Evolutionary conservation across 2,329 filamentous ascomycete genomes (phyloP).

Genomic region (Cercospora janseana): DNA sequence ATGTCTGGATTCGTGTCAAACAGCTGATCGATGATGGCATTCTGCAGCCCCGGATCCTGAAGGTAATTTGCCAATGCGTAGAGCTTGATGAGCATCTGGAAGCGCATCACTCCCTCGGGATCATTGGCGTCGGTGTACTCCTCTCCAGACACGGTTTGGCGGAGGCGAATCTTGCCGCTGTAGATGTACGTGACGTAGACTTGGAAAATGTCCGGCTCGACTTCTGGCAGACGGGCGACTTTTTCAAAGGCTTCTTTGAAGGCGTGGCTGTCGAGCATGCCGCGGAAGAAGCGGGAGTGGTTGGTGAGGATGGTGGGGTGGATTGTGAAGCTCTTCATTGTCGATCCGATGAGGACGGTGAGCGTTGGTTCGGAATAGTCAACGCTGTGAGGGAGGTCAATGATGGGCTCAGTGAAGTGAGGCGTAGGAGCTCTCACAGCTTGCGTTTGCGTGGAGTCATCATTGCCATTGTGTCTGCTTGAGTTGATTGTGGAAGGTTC

Average conservation of each 20-base stretch:
- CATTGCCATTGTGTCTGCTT: neutral
- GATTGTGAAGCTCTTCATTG: conserved; percentile 3
- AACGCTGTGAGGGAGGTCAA: conserved; percentile 1
- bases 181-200: conserved; percentile 10
- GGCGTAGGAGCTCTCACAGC: neutral
- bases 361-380: conserved; percentile 12
- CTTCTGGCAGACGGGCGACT: conserved; percentile 5
- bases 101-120: neutral
- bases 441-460: conserved; percentile 13
- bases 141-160: neutral
- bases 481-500: neutral
- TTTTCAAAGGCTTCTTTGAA: conserved; percentile 1
- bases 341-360: conserved; percentile 5
- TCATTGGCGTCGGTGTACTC: neutral
- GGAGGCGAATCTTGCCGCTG: conserved; percentile 2
- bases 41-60: conserved; percentile 11
- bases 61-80: conserved; percentile 16
- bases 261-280: neutral
- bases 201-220: conserved; percentile 5
- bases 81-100: conserved; percentile 5
- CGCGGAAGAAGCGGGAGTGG: conserved; percentile 15
- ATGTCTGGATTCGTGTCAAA: neutral
- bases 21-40: conserved; percentile 14
- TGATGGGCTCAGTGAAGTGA: neutral
- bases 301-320: conserved; percentile 13